phyloP scores from a whole-genome alignment of 2,329 filamentous ascomycete species.

The Pseudovirgaria hyperparasitica region DNA sequence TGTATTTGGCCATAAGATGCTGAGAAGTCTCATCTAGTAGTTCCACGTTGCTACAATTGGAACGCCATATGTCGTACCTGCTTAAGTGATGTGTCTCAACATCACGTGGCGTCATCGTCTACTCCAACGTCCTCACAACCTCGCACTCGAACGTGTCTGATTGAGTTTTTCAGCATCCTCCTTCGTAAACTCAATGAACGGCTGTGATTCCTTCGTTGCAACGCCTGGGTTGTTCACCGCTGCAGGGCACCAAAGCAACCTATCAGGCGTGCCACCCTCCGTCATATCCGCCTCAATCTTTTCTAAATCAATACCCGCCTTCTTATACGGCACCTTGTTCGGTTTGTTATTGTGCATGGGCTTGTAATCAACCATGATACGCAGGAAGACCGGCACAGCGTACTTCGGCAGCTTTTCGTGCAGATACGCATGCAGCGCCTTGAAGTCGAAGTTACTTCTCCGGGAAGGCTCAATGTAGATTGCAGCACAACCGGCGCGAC shows the following conservation, averaged over 20 bases:
- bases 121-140: conserved; percentile 24
- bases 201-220: conserved; percentile 23
- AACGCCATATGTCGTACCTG: no score
- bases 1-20: no score
- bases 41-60: no score
- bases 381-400: conserved; percentile 62
- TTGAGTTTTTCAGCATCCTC: conserved; percentile 45
- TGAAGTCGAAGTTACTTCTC: conserved; percentile 36
- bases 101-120: no score
- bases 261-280: conserved; percentile 25
- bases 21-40: no score
- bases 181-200: conserved; percentile 46
- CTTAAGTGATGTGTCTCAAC: no score
- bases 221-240: conserved; percentile 19
- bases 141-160: conserved; percentile 25
- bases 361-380: conserved; percentile 44
- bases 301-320: conserved; percentile 50
- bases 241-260: conserved; percentile 37
- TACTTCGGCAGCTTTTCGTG: conserved; percentile 54
- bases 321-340: conserved; percentile 58
- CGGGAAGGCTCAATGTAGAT: conserved; percentile 42
- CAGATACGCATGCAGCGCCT: conserved; percentile 44
- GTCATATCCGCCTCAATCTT: conserved; percentile 31
- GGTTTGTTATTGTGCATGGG: conserved; percentile 70
- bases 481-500: conserved; percentile 43